Base-by-base conservation (phyloP, 805 yeast species). In the Kuraishia ogatae region DNA sequence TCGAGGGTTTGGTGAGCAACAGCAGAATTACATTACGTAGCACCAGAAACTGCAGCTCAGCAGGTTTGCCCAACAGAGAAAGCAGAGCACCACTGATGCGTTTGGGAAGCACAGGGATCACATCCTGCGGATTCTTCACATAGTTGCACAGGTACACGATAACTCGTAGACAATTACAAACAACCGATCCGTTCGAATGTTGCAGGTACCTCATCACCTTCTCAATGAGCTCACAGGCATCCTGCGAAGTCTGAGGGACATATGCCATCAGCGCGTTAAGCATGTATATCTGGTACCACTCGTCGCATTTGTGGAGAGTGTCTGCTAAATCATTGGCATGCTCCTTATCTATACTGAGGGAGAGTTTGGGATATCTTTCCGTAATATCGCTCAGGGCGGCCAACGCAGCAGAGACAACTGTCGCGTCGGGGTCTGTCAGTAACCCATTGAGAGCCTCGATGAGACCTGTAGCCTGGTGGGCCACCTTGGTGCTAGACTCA, bases 31-130 rank as follows among this genome's bases (percentile, higher is more conserved):
- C 85, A 65, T 92, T 93, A 64, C 97, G 75, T 59, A 92, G 73
- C 1, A 86, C 87, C 50, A 91, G 73, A 66, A 91, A 93, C 68
- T 90, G 96, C 24, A 89, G 74, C 66, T 93, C 97, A 0, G 92
- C 71, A 0, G 92, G 89, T 63, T 87, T 89, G 2, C 89, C 75
- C 56, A 91, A 71, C 39, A 91, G 69, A 2, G 89, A 79, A 1
- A 84, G 78, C 50, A 91, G 71, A 0, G 94, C 83, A 13, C 83
- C 78, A 0, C 94, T 89, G 52, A 90, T 70, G 57, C 85, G 72
- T 55, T 78, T 76, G 7, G 83, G 75, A 19, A 85, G 67, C 1
- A 71, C 62, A 1, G 89, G 85, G 2, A 87, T 64, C n/a, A 76
- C 74, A 39, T 78, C 76, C 29, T 78, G 82, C 0, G 85, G 75